Evolutionary conservation across 78 protist species (phyloP).

Genomic region (Diacronema lutheri): DNA sequence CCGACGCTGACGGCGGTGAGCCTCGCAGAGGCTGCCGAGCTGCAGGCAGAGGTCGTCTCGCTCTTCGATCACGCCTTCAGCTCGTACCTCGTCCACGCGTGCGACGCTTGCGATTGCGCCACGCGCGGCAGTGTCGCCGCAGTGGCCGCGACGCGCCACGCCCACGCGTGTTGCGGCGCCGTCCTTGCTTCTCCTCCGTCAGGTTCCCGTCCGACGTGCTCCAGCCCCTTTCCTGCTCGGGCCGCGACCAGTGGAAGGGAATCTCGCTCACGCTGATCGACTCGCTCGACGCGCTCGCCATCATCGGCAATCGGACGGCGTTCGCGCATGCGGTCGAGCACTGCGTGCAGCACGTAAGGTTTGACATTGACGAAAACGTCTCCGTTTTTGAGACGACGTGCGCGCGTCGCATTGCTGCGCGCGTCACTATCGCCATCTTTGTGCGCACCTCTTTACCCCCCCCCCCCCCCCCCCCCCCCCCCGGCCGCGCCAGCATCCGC

Average conservation of each 20-base stretch:
- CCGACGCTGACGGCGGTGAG: too few relatives aligned
- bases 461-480: too few relatives aligned
- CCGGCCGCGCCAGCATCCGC: too few relatives aligned
- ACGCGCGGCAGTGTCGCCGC: too few relatives aligned
- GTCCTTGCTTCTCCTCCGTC: too few relatives aligned
- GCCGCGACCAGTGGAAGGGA: neutral
- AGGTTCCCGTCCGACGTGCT: constrained; percentile 39
- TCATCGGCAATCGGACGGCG: neutral
- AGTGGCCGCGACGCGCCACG: too few relatives aligned
- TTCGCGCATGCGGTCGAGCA: neutral
- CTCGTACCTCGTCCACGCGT: neutral
- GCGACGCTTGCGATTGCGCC: too few relatives aligned
- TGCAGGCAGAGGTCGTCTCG: neutral
- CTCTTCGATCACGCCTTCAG: neutral
- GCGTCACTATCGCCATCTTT: too few relatives aligned
- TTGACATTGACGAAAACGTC: constrained; percentile 70
- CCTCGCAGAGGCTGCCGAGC: too few relatives aligned
- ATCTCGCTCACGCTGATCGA: constrained; percentile 35
- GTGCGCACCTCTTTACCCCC: too few relatives aligned
- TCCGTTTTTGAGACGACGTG: constrained; percentile 89
- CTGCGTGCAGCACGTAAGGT: neutral
- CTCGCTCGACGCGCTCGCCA: constrained; percentile 36
- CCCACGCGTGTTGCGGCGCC: too few relatives aligned
- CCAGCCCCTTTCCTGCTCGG: constrained; percentile 17
- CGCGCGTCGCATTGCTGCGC: too few relatives aligned